A percentile compares a stretch with the other conserved stretches of the same genome.
phyloP scores from a whole-genome alignment of 768 basidiomycete species.

The Thelephora ganbajun region DNA sequence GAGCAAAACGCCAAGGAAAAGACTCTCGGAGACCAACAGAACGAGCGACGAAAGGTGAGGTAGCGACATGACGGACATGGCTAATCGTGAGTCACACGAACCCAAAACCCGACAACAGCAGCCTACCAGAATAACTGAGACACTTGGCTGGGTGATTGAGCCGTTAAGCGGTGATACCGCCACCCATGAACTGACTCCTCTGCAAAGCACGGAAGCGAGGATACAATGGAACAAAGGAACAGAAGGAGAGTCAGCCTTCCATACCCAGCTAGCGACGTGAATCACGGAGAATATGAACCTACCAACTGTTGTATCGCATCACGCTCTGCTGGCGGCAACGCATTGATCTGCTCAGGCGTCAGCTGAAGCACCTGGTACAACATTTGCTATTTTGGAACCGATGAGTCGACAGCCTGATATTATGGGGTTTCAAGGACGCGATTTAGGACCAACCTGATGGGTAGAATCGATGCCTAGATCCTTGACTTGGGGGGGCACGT shows the following conservation, averaged over 20 bases:
- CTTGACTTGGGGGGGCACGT: neutral
- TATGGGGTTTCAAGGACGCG: constrained; percentile 7
- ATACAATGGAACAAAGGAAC: neutral
- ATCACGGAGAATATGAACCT: constrained; percentile 8
- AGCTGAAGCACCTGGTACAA: constrained; percentile 76
- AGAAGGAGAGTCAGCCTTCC: neutral
- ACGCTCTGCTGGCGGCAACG: constrained; percentile 64
- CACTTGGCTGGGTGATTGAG: neutral
- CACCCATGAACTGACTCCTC: neutral
- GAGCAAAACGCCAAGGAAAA: too few species aligned
- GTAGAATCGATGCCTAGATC: constrained; percentile 26
- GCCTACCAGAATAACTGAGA: too few species aligned
- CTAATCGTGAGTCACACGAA: too few species aligned
- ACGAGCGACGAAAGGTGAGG: too few species aligned
- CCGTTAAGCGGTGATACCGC: neutral
- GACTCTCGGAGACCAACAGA: too few species aligned
- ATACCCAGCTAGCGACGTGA: too few species aligned
- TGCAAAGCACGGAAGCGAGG: neutral
- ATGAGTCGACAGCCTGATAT: constrained; percentile 8
- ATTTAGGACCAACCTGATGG: constrained; percentile 28
- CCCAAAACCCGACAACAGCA: too few species aligned
- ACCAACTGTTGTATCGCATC: constrained; percentile 74
- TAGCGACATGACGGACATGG: too few species aligned
- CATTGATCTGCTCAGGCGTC: constrained; percentile 72
- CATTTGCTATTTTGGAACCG: constrained; percentile 41